Evolutionary conservation across 371 early-diverging fungal genomes (phyloP).

Genomic region (Vairimorpha necatrix): DNA sequence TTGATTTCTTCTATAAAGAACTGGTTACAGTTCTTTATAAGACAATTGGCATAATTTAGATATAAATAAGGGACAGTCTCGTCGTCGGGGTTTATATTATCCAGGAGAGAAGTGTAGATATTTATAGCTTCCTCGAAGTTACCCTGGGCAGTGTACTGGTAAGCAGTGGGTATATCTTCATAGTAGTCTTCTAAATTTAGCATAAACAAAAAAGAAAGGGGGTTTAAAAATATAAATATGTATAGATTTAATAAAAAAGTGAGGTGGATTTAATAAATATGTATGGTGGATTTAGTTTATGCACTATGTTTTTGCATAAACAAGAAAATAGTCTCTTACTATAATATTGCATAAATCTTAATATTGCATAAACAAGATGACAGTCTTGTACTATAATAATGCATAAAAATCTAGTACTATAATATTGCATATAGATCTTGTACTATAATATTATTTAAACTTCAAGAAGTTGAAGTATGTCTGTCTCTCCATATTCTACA

Average conservation of each 20-base stretch:
- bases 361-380: too few relatives aligned
- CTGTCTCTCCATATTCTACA: background rate
- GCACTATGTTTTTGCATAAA: too few relatives aligned
- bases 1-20: slow-evolving; percentile 36
- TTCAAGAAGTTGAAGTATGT: background rate
- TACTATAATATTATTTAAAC: too few relatives aligned
- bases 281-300: background rate
- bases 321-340: too few relatives aligned
- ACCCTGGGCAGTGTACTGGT: slow-evolving; percentile 44
- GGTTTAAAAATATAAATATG: background rate
- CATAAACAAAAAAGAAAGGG: slow-evolving; percentile 10
- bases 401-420: too few relatives aligned
- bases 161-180: slow-evolving; percentile 42
- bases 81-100: slow-evolving; percentile 36
- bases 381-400: too few relatives aligned
- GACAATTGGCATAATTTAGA: slow-evolving; percentile 59
- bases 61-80: slow-evolving; percentile 45
- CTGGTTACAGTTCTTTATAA: slow-evolving; percentile 45
- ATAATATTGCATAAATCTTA: too few relatives aligned
- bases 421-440: too few relatives aligned
- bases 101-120: slow-evolving; percentile 53
- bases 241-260: slow-evolving; percentile 28
- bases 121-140: slow-evolving; percentile 51
- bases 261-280: background rate
- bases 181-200: slow-evolving; percentile 40